Percentiles rank a stretch among this genome's conserved stretches.
These are phyloP conservation scores for Violaceomyces palustris DNA, from an alignment of 1,284 basidiomycete genomes.

Conservation along the genomic window DNA sequence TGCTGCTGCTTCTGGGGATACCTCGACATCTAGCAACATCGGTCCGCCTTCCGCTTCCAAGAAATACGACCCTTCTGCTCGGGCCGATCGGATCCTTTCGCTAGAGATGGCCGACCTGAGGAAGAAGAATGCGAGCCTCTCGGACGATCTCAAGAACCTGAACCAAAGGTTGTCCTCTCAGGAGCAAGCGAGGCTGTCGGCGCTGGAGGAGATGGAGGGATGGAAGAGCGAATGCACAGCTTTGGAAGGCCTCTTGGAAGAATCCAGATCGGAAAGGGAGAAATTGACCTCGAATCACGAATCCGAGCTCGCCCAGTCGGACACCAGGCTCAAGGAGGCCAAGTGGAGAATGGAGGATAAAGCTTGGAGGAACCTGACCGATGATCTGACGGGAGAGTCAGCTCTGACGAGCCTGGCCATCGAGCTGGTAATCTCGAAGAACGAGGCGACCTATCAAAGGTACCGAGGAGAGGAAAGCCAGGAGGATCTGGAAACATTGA, in stretches of 20 bases:
- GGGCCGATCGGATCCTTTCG: slow-evolving; percentile 17
- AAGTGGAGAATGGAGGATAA: too few species aligned
- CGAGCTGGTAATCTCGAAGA: slow-evolving; percentile 23
- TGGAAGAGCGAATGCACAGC: slow-evolving; percentile 28
- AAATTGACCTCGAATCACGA: slow-evolving; percentile 12
- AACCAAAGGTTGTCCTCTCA: too few species aligned
- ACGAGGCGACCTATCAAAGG: slow-evolving; percentile 17
- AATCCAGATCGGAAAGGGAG: slow-evolving; percentile 5
- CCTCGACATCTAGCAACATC: slow-evolving; percentile 2
- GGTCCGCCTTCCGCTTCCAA: slow-evolving; percentile 8
- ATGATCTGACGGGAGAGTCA: slow-evolving; percentile 10
- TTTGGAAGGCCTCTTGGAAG: slow-evolving; percentile 14
- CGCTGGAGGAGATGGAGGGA: slow-evolving; percentile 27
- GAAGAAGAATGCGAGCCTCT: slow-evolving; percentile 10
- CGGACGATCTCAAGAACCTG: slow-evolving; percentile 11
- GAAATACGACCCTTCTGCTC: slow-evolving; percentile 16
- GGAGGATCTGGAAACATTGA: slow-evolving; percentile 11
- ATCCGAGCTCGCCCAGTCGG: slow-evolving; percentile 16
- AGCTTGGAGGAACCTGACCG: too few species aligned
- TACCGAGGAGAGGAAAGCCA: slow-evolving; percentile 13
- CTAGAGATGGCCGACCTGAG: slow-evolving; percentile 23
- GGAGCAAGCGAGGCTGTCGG: too few species aligned
- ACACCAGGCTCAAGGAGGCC: slow-evolving; percentile 23
- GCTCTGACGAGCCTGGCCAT: slow-evolving; percentile 9
- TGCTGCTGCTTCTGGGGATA: neutral